A percentile compares a stretch with the other conserved stretches of the same genome.
Conservation (phyloP, 352 stramenopile genomes). For the Globisporangium cystogenes region DNA sequence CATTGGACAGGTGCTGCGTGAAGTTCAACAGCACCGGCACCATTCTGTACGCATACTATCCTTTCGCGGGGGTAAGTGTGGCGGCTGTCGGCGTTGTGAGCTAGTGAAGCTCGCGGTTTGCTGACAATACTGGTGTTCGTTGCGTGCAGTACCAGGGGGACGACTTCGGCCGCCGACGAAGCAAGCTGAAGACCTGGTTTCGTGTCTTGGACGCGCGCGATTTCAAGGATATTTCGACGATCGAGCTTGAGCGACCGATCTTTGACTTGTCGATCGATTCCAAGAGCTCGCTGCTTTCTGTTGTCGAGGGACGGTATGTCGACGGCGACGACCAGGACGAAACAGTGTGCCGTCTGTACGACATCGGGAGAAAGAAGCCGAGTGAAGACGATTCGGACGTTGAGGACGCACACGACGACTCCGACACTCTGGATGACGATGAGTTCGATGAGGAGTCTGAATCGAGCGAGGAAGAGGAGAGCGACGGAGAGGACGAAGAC, state of each 20-base stretch:
- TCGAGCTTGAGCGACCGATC: conserved; percentile 73
- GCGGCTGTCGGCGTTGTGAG: conserved; percentile 4
- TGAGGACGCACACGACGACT: conserved; percentile 68
- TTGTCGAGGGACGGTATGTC: conserved; percentile 71
- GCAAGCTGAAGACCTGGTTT: conserved; percentile 81
- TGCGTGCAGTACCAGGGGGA: conserved; percentile 28
- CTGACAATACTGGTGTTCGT: not conserved
- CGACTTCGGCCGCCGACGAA: conserved; percentile 44
- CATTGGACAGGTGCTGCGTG: conserved; percentile 80
- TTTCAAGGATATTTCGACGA: conserved; percentile 80
- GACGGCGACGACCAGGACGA: conserved; percentile 66
- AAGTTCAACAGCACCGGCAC: conserved; percentile 64
- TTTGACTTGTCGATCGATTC: conserved; percentile 67
- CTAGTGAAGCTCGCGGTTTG: not conserved
- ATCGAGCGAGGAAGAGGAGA: conserved; percentile 30
- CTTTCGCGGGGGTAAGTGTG: conserved; percentile 50
- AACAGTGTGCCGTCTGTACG: conserved; percentile 80
- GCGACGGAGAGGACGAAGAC: conserved; percentile 39
- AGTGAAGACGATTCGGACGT: conserved; percentile 87
- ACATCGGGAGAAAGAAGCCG: conserved; percentile 77
- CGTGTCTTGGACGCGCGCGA: conserved; percentile 76
- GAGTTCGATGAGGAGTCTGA: conserved; percentile 73
- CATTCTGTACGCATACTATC: conserved; percentile 83
- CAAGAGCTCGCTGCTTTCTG: conserved; percentile 59
- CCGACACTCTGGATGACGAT: conserved; percentile 66